A percentile compares a stretch with the other conserved stretches of the same genome.
phyloP scores from a whole-genome alignment of 768 basidiomycete species.

The Naganishia antarctica region DNA sequence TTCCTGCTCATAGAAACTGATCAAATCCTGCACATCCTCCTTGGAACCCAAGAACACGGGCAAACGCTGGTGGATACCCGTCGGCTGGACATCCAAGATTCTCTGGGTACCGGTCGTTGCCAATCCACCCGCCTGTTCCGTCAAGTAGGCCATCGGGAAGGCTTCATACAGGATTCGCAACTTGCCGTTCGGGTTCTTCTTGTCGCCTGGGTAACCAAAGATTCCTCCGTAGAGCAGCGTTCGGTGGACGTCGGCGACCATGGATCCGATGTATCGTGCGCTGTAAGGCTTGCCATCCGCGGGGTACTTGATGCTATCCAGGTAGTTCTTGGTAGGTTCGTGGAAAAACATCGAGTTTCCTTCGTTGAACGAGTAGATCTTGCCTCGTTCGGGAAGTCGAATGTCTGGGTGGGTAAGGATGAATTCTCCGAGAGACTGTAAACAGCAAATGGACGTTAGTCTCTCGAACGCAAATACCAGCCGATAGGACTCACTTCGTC shows the following conservation, averaged over 20 bases:
- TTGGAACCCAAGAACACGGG: conserved; percentile 88
- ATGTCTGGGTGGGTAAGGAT: conserved; percentile 98
- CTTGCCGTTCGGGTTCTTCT: conserved; percentile 79
- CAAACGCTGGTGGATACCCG: conserved; percentile 81
- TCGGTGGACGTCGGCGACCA: conserved; percentile 85
- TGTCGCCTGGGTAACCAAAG: conserved; percentile 96
- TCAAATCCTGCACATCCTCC: conserved; percentile 85
- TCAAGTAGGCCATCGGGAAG: conserved; percentile 94
- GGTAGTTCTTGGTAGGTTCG: conserved; percentile 70
- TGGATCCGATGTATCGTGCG: conserved; percentile 78
- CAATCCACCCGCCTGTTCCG: conserved; percentile 90
- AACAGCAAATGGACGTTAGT: too few relatives aligned
- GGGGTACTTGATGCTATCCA: conserved; percentile 59
- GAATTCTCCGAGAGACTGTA: conserved; percentile 87
- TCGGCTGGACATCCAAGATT: conserved; percentile 85
- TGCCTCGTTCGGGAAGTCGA: conserved; percentile 84
- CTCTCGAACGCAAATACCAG: too few relatives aligned
- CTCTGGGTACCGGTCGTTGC: conserved; percentile 93
- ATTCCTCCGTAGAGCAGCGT: conserved; percentile 88
- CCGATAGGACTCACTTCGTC: conserved; percentile 59
- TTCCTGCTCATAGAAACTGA: conserved; percentile 67
- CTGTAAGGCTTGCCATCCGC: conserved; percentile 52
- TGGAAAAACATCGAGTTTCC: conserved; percentile 98
- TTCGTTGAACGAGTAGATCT: conserved; percentile 99
- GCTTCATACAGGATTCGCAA: conserved; percentile 92